Evolutionary conservation across 768 basidiomycete species (phyloP), one percentile per base, ranked within the genome.

Genomic region (Hericium erinaceus): DNA sequence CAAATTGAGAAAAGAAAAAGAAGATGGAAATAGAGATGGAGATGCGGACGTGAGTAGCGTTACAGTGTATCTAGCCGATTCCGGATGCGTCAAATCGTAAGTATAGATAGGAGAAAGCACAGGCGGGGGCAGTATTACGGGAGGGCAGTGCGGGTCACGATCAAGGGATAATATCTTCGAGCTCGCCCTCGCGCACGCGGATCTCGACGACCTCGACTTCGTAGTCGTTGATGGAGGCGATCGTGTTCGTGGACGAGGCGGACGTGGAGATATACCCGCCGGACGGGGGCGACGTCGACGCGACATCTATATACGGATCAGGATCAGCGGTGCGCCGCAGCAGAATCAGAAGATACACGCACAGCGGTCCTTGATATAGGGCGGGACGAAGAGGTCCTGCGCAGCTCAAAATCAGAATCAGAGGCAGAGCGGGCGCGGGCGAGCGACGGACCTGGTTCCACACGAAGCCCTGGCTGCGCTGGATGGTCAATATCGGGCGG

Each of bases 351-450:
- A 58, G 61, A 61, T 48, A 61, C 51, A 82, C 89, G 71, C 69
- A 92, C 90, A 92, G 80, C 90, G 75, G 67, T 92, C 90, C 70
- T 92, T 92, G 74, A 90, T 89, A 65, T 92, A 92, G 4, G 90
- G 87, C 18, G 90, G 90, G 15, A 92, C 84, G 63, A 92, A 92
- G 18, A 92, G 77, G 62, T 92, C 90, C 89, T 92, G 46, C 18
- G 55, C 44, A 48, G 48, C 12, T 46, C 16, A n/a, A 1, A 46
- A 46, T 46, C 16, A 22, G 22, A 46, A 16, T 48, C 26, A 54
- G 33, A 10, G 33, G 33, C 33, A 10, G 33, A 7, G 33, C 33
- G 9, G 28, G 33, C 33, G 9, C 26, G 10, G 49, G 46, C 28
- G 39, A 46, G 16, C 22, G 18, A 54, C 83, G 51, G 54, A 88